phyloP scores from a whole-genome alignment of 2,329 filamentous ascomycete genomes.

The Colletotrichum sp. region DNA sequence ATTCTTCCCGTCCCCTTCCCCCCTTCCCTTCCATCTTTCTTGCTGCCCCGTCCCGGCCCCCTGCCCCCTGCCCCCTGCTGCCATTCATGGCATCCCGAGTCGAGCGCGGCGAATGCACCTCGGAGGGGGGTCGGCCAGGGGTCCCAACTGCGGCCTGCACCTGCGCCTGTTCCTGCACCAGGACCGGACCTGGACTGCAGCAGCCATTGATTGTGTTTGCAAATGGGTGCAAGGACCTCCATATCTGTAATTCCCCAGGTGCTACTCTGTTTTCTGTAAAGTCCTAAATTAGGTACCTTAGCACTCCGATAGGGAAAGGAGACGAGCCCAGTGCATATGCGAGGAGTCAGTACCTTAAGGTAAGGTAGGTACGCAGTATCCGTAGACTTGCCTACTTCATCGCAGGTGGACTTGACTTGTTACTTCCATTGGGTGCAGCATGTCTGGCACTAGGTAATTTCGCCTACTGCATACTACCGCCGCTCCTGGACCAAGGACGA shows the following conservation, averaged over 20 bases:
- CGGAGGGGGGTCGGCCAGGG: not conserved
- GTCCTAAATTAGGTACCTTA: not conserved
- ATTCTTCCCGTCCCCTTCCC: not conserved
- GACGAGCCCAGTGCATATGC: not conserved
- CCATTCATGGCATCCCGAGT: not conserved
- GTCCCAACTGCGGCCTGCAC: not conserved
- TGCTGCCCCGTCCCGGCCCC: not conserved
- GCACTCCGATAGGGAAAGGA: not conserved
- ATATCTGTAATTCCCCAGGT: not conserved
- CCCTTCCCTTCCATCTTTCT: not conserved
- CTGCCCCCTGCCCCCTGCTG: not conserved
- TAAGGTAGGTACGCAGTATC: not conserved
- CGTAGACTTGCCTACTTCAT: not conserved
- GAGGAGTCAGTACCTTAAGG: not conserved
- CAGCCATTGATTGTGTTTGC: not conserved
- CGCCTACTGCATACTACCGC: slow-evolving; percentile 10
- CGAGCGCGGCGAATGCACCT: not conserved
- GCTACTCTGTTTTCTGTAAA: not conserved
- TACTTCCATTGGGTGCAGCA: not conserved
- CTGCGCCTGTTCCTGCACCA: not conserved
- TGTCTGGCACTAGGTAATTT: slow-evolving; percentile 4
- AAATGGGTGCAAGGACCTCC: not conserved
- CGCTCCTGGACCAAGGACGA: not conserved
- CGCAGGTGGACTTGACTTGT: not conserved
- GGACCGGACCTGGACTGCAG: not conserved